These are phyloP conservation scores for Podaxis pistillaris DNA, from an alignment of 768 basidiomycete species.

Conservation along the genomic window DNA sequence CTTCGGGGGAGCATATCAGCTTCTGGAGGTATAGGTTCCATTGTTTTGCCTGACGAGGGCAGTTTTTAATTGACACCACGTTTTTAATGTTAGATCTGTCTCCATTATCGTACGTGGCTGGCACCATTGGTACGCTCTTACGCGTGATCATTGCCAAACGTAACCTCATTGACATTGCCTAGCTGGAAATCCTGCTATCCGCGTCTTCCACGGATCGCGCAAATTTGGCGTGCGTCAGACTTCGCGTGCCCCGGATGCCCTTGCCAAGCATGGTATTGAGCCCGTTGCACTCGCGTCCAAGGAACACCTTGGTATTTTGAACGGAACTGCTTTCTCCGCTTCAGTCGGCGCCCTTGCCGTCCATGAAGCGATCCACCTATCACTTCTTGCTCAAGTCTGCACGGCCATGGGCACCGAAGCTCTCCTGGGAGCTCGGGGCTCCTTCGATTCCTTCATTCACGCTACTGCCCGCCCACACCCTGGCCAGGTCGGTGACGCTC, in stretches of 20 bases:
- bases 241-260: slow-evolving; percentile 47
- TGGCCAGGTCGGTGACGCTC: slow-evolving; percentile 50
- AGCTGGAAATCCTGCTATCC: slow-evolving; percentile 61
- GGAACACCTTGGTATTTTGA: slow-evolving; percentile 68
- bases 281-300: slow-evolving; percentile 63
- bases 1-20: slow-evolving; percentile 77
- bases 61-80: slow-evolving; percentile 3
- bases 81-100: slow-evolving; percentile 38
- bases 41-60: slow-evolving; percentile 2
- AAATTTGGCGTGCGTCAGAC: slow-evolving; percentile 50
- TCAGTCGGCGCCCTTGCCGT: slow-evolving; percentile 71
- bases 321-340: slow-evolving; percentile 77
- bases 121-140: slow-evolving; percentile 47
- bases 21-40: slow-evolving; percentile 55
- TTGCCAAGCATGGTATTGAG: slow-evolving; percentile 51
- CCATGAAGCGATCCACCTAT: slow-evolving; percentile 64
- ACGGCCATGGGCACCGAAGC: slow-evolving; percentile 84
- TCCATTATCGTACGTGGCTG: slow-evolving; percentile 63
- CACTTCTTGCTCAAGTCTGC: slow-evolving; percentile 63
- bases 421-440: slow-evolving; percentile 61
- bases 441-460: slow-evolving; percentile 73
- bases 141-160: background rate
- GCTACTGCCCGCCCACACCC: slow-evolving; percentile 73
- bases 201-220: slow-evolving; percentile 57
- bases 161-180: background rate